phyloP scores from a whole-genome alignment of 305 asterid species.

The Nicotiana rustica region DNA sequence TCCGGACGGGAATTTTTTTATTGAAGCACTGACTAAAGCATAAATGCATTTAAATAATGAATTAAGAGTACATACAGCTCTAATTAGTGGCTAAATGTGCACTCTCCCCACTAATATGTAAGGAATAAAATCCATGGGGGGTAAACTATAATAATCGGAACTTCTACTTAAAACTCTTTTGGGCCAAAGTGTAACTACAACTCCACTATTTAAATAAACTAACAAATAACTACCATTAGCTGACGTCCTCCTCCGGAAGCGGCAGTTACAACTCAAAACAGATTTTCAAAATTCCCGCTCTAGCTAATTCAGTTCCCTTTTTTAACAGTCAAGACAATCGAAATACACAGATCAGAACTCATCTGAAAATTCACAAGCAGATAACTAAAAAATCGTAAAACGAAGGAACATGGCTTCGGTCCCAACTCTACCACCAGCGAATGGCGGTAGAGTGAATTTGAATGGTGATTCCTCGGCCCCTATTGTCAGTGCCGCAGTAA shows the following conservation, averaged over 20 bases:
- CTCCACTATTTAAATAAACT: not conserved
- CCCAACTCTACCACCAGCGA: slow-evolving; percentile 49
- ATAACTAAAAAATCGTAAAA: slow-evolving; percentile 25
- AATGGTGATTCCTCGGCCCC: slow-evolving; percentile 67
- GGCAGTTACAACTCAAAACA: not conserved
- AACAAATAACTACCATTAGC: not conserved
- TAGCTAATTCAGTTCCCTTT: not conserved
- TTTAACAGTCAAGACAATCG: not conserved
- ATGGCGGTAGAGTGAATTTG: slow-evolving; percentile 82
- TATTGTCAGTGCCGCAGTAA: slow-evolving; percentile 80
- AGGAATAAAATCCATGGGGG: too few relatives aligned
- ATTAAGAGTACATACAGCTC: too few relatives aligned
- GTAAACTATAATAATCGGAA: too few relatives aligned
- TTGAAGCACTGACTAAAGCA: too few relatives aligned
- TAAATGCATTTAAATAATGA: too few relatives aligned
- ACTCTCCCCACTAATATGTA: too few relatives aligned
- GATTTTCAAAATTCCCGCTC: not conserved
- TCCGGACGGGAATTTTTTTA: too few relatives aligned
- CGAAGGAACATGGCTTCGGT: slow-evolving; percentile 66
- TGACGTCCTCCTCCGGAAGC: not conserved
- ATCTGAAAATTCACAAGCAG: not conserved
- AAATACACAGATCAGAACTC: not conserved
- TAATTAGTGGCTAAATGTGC: too few relatives aligned
- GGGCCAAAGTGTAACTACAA: too few relatives aligned
- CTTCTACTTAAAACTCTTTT: too few relatives aligned